Evolutionary conservation across 2,329 filamentous ascomycete genomes (phyloP), one percentile per base, ranked within the genome.

Genomic region (Calonectria honghensis): DNA sequence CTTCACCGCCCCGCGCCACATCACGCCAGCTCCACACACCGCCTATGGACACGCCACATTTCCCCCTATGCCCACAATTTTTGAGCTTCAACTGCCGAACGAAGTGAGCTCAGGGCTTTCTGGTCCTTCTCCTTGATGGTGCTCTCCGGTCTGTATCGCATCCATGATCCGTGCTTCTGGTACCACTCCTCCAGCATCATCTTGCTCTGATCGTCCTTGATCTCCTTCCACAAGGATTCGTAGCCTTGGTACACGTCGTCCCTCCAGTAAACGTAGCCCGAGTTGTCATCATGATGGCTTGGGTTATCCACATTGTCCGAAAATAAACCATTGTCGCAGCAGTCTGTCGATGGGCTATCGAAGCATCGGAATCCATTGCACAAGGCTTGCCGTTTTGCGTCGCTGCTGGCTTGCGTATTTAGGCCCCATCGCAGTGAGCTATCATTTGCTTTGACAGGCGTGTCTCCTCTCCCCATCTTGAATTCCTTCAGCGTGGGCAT

Each of bases 151-250:
- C 35, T 63, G 27, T 63, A 63, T 11, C 57, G 35, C 57, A 63
- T 63, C 57, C 57, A 63, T 29, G 37, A 29, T 41, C 57, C 57
- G 29, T 63, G 57, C 35, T 41, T 41, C 35, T 63, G 57, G 3
- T 63, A 63, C 57, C 57, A 63, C 37, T 63, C 57, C 35, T 63
- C 57, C 6, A 63, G 35, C 57, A 63, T 63, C 57, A 63, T 63
- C 4, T 63, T 63, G 57, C 35, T 39, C 13, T 63, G 57, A 20
- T 63, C 57, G 5, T 63, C 57, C 16, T 63, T 63, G 24, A 63
- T 63, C n/a, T 63, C 57, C 24, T 31, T 63, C 57, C 57, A 63
- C 14, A 63, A n/a, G 4, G 57, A 63, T 24, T 63, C 57, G 57
- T 63, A 63, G 37, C 57, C 39, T 39, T 41, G 57, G 18, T 63